Conservation (phyloP, 768 basidiomycete genomes). For the Russula ochroleuca region DNA sequence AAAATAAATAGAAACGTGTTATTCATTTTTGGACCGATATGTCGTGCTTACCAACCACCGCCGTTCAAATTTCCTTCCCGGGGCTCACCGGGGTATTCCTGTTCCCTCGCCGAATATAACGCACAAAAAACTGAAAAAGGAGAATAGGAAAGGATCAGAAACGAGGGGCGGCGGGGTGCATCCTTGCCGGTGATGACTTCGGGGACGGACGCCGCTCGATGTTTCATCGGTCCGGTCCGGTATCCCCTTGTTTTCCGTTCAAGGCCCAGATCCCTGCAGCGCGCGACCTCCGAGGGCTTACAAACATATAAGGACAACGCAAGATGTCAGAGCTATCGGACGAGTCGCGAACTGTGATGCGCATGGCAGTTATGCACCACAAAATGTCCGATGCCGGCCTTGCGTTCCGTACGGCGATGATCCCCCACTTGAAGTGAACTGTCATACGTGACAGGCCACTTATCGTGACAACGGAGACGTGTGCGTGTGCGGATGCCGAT, state of each 20-base stretch:
- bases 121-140: background rate
- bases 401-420: background rate
- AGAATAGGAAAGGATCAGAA: background rate
- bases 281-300: conserved; percentile 12
- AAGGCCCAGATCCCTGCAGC: background rate
- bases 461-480: background rate
- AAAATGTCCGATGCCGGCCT: background rate
- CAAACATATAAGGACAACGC: background rate
- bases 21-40: conserved; percentile 5
- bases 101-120: background rate
- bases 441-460: background rate
- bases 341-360: background rate
- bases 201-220: too few relatives aligned
- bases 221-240: conserved; percentile 2
- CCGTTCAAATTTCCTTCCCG: background rate
- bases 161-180: too few relatives aligned
- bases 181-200: too few relatives aligned
- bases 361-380: background rate
- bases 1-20: background rate
- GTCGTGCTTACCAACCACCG: conserved; percentile 13
- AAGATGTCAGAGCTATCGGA: background rate
- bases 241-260: background rate
- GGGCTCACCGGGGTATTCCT: background rate
- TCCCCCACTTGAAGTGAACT: background rate
- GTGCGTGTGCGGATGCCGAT: conserved; percentile 1